Evolutionary conservation across 2,329 filamentous ascomycete species (phyloP), one percentile per base, ranked within the genome.

Genomic region (Neopestalotiopsis clavispora): DNA sequence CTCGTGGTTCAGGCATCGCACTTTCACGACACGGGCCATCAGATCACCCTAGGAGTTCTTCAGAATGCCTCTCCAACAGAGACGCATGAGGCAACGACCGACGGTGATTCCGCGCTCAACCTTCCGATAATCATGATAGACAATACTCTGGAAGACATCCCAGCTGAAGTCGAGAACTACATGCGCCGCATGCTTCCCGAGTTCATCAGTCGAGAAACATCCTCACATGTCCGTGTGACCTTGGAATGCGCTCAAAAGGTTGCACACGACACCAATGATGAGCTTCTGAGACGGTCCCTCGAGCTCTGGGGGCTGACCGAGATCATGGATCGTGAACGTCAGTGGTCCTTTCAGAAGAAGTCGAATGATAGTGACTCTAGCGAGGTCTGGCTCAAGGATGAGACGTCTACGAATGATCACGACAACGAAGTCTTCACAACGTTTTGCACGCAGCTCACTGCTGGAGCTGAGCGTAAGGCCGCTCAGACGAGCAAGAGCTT

Each of bases 241-340:
- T 81, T 91, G 40, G 84, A 87, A 62, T 85, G 84, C 6, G 84
- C 84, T 10, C 76, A 80, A 23, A 74, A 78, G 40, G 75, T 86
- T n/a, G 86, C 86, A 0, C 80, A 81, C 49, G 77, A 83, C 61
- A 84, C 84, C 6, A 81, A 83, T 45, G 87, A 90, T 70, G 84
- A 86, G 67, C 79, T 90, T 13, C 80, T 91, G 6, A 83, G 83
- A 66, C 85, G 87, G 69, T 87, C 88, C 1, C 81, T 91, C 4
- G 89, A 91, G 75, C 82, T 91, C 2, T 91, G 89, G 89, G 87
- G 87, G 0, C 82, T 90, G 4, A 88, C 91, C 4, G 89, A 91
- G 75, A 88, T 90, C 60, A 87, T 91, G 69, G 89, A 91, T 75
- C 85, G 88, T 63, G 89, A 91, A 75, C 83, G 88, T 4, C 85